phyloP scores from a whole-genome alignment of 2,329 filamentous ascomycete species.

The Fonsecaea pugnacius region DNA sequence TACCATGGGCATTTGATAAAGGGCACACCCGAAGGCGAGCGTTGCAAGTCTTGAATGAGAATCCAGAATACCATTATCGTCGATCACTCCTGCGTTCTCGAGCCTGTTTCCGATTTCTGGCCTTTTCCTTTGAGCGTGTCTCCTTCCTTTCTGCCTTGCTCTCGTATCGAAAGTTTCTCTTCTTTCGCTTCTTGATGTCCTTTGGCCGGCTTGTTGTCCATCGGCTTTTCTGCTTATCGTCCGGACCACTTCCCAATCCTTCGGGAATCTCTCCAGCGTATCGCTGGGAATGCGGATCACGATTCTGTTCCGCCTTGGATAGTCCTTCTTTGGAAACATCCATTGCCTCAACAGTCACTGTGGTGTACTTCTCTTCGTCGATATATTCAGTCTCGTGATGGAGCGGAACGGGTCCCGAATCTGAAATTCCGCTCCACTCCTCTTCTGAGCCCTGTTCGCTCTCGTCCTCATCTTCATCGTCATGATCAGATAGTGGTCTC shows the following conservation, averaged over 20 bases:
- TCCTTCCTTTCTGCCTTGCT: conserved; percentile 77
- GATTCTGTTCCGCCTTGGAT: conserved; percentile 53
- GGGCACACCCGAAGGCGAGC: conserved; percentile 21
- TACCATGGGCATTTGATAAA: conserved; percentile 35
- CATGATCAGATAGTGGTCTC: conserved; percentile 61
- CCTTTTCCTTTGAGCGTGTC: conserved; percentile 64
- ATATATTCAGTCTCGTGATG: conserved; percentile 92
- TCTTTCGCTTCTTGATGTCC: conserved; percentile 63
- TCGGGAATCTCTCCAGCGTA: conserved; percentile 41
- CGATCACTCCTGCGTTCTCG: conserved; percentile 54
- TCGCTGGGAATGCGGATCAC: conserved; percentile 38
- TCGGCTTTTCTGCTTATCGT: conserved; percentile 44
- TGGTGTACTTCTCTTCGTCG: conserved; percentile 94
- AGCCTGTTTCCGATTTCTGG: conserved; percentile 72
- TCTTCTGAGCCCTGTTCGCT: conserved; percentile 52
- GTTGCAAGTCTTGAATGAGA: conserved; percentile 30
- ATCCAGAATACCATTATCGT: conserved; percentile 32
- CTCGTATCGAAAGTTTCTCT: conserved; percentile 93
- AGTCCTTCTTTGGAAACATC: conserved; percentile 76
- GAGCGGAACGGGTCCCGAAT: conserved; percentile 54
- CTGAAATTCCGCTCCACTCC: conserved; percentile 70
- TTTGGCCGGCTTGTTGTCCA: conserved; percentile 53
- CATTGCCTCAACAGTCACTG: conserved; percentile 89
- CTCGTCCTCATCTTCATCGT: conserved; percentile 46
- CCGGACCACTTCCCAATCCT: conserved; percentile 26